Percentiles rank a stretch among this genome's conserved stretches.
phyloP scores from a whole-genome alignment of 1,139 yeast species.

The Geotrichum phurueaensis region DNA sequence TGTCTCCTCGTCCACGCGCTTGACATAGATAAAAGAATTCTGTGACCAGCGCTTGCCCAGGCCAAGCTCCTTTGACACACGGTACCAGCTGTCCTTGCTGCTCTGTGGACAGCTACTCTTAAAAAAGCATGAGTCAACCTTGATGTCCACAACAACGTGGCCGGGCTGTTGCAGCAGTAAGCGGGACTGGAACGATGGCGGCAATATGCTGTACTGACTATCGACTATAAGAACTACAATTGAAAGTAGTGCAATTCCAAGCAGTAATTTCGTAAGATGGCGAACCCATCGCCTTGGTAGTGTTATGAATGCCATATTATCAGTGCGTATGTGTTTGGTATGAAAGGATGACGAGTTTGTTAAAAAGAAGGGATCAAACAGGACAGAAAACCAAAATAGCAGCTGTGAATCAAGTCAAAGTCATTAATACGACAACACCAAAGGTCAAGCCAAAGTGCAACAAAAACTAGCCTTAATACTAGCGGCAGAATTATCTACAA shows the following conservation, averaged over 20 bases:
- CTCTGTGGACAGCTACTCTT: constrained; percentile 25
- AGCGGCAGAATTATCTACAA: too few relatives aligned
- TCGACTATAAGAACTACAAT: constrained; percentile 27
- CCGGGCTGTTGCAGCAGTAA: constrained; percentile 27
- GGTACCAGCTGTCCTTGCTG: constrained; percentile 30
- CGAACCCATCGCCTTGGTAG: constrained; percentile 31
- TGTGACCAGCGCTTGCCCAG: constrained; percentile 32
- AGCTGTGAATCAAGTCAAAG: neutral
- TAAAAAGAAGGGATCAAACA: neutral
- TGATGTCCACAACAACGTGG: constrained; percentile 32
- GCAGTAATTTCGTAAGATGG: constrained; percentile 25
- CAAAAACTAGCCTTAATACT: too few relatives aligned
- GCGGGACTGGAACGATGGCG: constrained; percentile 30
- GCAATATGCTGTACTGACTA: constrained; percentile 31
- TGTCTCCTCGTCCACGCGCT: constrained; percentile 27
- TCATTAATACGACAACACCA: too few relatives aligned
- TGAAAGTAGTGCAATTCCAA: constrained; percentile 21
- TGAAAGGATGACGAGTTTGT: neutral
- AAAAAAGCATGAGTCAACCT: constrained; percentile 29
- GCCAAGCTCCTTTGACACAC: constrained; percentile 34
- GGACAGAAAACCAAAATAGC: neutral
- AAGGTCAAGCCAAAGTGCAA: too few relatives aligned
- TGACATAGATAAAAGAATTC: constrained; percentile 29
- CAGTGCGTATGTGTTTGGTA: neutral
- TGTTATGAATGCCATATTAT: constrained; percentile 1